phyloP scores from a whole-genome alignment of 2,329 filamentous ascomycete species.

The Fusarium tuaranense region DNA sequence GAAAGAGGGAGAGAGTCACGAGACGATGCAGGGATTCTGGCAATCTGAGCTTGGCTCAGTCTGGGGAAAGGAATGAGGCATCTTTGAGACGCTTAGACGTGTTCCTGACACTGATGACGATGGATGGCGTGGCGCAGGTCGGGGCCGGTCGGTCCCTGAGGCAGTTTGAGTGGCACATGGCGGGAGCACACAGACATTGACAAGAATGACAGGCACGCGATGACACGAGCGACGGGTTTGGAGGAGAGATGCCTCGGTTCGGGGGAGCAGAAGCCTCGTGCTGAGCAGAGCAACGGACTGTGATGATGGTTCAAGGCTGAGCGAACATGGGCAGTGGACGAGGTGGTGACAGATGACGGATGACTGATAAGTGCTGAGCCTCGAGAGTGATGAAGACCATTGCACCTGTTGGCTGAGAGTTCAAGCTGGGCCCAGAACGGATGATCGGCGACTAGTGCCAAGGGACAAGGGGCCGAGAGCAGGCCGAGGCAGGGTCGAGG shows the following conservation, averaged over 20 bases:
- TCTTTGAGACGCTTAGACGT: conserved; percentile 16
- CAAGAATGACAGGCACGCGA: background rate
- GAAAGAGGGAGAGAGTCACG: background rate
- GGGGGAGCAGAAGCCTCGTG: background rate
- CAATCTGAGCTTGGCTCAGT: background rate
- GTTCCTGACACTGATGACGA: conserved; percentile 1
- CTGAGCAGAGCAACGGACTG: background rate
- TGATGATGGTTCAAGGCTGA: background rate
- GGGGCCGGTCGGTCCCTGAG: background rate
- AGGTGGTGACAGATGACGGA: background rate
- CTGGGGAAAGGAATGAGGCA: conserved; percentile 10
- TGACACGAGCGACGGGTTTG: background rate
- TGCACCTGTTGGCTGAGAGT: background rate
- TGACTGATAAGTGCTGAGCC: background rate
- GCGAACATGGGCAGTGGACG: background rate
- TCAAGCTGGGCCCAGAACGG: conserved; percentile 25
- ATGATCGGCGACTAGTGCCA: conserved; percentile 40
- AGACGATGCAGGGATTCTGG: conserved; percentile 7
- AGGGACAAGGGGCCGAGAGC: conserved; percentile 35
- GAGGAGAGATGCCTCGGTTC: background rate
- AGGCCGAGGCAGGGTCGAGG: conserved; percentile 29
- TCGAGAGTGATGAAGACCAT: background rate
- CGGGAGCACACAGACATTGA: background rate
- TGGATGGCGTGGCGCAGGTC: background rate
- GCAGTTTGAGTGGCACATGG: background rate